These are phyloP conservation scores for Pueraria montana DNA, from an alignment of 306 rosid species.

Conservation along the genomic window DNA sequence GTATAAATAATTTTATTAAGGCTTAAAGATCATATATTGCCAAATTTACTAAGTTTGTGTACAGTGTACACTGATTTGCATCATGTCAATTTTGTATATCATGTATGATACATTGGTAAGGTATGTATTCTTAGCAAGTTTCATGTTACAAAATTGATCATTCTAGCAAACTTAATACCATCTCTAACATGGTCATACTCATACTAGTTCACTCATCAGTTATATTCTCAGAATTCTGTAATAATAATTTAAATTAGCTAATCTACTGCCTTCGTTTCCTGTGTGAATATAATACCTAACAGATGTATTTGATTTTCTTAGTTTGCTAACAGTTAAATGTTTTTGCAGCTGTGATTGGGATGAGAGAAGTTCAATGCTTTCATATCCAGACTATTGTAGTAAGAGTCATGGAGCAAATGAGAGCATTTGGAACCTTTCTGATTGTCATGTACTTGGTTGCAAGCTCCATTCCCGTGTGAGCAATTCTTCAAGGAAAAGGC, in stretches of 20 bases:
- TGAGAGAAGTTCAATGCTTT: conserved; percentile 70
- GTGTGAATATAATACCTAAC: not conserved
- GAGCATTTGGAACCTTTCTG: conserved; percentile 80
- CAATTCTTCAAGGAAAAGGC: conserved; percentile 65
- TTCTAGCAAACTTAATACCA: not conserved
- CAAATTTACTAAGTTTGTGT: too few relatives aligned
- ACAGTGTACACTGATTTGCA: too few relatives aligned
- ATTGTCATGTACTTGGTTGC: conserved; percentile 92
- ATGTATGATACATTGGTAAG: not conserved
- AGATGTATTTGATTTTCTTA: conserved; percentile 6
- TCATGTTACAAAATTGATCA: not conserved
- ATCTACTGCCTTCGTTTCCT: not conserved
- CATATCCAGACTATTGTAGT: conserved; percentile 49
- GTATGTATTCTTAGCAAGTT: conserved; percentile 16
- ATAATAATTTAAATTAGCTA: conserved; percentile 19
- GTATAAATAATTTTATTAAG: too few relatives aligned
- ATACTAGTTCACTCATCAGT: not conserved
- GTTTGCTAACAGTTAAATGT: conserved; percentile 45
- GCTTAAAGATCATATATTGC: too few relatives aligned
- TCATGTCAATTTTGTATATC: too few relatives aligned
- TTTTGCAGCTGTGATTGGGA: conserved; percentile 86
- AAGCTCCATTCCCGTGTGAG: conserved; percentile 64
- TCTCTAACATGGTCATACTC: not conserved
- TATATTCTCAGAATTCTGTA: conserved; percentile 10
- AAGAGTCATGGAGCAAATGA: conserved; percentile 48